phyloP scores from a whole-genome alignment of 495 filamentous ascomycete genomes.

The Neurospora sp. region DNA sequence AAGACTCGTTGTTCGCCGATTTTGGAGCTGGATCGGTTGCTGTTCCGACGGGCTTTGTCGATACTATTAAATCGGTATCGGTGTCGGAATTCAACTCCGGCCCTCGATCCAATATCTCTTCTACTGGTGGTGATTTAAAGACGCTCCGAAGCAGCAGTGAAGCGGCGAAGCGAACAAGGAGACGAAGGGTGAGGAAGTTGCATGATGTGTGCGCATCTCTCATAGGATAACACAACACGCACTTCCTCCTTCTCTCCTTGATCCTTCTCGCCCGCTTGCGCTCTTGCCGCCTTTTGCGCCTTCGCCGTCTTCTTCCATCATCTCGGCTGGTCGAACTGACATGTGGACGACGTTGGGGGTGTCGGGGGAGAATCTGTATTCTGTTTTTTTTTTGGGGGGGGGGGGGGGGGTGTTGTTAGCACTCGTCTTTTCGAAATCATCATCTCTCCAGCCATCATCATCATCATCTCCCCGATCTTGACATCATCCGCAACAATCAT shows the following conservation, averaged over 20 bases:
- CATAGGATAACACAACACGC: conserved; percentile 75
- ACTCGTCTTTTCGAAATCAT: too few species aligned
- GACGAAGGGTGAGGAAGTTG: neutral
- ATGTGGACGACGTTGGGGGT: conserved; percentile 80
- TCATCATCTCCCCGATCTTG: too few species aligned
- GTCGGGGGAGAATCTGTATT: conserved; percentile 66
- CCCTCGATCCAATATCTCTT: neutral
- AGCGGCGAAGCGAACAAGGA: neutral
- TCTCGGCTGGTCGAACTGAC: conserved; percentile 81
- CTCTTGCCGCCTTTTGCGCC: conserved; percentile 56
- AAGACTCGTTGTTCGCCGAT: neutral
- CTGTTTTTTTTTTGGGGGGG: conserved; percentile 41
- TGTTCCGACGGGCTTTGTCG: too few species aligned
- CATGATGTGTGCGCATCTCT: conserved; percentile 1
- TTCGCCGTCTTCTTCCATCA: conserved; percentile 76
- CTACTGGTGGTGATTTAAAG: neutral
- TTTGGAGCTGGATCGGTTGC: too few species aligned
- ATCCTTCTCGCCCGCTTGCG: conserved; percentile 42
- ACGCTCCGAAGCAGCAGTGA: neutral
- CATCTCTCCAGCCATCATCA: too few species aligned
- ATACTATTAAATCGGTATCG: too few species aligned
- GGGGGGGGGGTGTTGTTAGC: conserved; percentile 3
- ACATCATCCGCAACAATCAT: too few species aligned
- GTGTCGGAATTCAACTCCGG: neutral
- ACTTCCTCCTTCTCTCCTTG: conserved; percentile 52